Evolutionary conservation across 2,329 filamentous ascomycete genomes (phyloP).

Genomic region (Trichoderma pleuroti): DNA sequence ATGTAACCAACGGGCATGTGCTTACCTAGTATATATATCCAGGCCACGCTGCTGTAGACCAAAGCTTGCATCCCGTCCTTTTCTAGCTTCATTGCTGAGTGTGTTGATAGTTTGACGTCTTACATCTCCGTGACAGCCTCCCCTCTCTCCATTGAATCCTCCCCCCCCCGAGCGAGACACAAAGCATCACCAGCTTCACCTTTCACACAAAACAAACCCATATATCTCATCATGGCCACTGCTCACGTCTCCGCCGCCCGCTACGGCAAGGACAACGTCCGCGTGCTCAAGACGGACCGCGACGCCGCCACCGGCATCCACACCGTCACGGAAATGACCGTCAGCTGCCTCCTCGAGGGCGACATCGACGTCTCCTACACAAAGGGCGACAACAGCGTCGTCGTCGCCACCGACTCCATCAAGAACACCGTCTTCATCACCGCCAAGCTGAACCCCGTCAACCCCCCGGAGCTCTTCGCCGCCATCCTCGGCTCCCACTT

Average conservation of each 20-base stretch:
- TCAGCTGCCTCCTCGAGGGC: conserved; percentile 88
- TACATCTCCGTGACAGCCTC: background rate
- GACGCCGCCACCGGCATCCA: conserved; percentile 74
- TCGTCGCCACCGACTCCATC: conserved; percentile 96
- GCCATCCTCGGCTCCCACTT: conserved; percentile 85
- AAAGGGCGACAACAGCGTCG: conserved; percentile 84
- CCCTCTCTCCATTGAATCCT: background rate
- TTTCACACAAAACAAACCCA: conserved; percentile 16
- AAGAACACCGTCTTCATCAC: conserved; percentile 97
- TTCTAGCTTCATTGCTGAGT: background rate
- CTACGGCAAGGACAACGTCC: conserved; percentile 97
- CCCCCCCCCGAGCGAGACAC: background rate
- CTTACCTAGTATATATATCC: background rate
- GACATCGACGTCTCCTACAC: conserved; percentile 91
- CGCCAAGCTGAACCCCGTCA: conserved; percentile 89
- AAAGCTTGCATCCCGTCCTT: background rate
- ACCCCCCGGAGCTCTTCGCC: conserved; percentile 88
- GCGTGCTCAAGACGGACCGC: conserved; percentile 89
- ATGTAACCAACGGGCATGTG: background rate
- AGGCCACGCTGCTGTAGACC: background rate
- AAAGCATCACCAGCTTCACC: background rate
- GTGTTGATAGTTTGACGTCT: background rate
- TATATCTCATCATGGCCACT: conserved; percentile 39
- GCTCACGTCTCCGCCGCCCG: conserved; percentile 60
- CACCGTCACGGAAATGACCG: conserved; percentile 89